Conservation (phyloP, 441 rosid genomes). For the Viola pubescens region DNA sequence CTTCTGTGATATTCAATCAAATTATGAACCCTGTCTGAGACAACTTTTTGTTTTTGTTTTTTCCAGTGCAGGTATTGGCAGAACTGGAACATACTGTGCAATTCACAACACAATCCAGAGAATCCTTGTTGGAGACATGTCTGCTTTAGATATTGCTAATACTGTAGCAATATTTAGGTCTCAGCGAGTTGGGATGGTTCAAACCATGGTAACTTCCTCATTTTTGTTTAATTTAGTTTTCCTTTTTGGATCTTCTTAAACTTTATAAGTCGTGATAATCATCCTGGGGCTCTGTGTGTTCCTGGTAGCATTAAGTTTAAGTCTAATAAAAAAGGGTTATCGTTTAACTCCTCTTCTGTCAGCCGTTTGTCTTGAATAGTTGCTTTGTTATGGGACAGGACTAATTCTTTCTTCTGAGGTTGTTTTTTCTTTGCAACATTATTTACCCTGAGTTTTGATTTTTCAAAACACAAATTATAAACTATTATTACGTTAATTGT, state of each 20-base stretch:
- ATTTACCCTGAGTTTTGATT: no score
- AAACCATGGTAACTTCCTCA: slow-evolving; percentile 56
- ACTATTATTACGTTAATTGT: no score
- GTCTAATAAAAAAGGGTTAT: background rate
- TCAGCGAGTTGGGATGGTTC: slow-evolving; percentile 86
- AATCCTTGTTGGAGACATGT: slow-evolving; percentile 76
- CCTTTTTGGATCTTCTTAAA: background rate
- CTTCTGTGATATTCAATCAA: background rate
- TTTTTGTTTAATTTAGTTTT: background rate
- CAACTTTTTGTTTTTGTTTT: no score
- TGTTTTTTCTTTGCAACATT: no score
- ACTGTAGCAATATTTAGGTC: slow-evolving; percentile 60
- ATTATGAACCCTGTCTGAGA: slow-evolving; percentile 20
- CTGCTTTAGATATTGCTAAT: slow-evolving; percentile 61
- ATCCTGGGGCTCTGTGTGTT: background rate
- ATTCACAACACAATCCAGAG: slow-evolving; percentile 86
- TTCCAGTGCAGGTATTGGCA: slow-evolving; percentile 93
- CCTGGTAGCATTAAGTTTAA: background rate
- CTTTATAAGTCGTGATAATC: background rate
- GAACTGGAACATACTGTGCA: slow-evolving; percentile 89
- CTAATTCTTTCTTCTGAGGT: no score
- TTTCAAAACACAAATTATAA: no score
- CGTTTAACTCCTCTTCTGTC: no score
- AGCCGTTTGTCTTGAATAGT: no score
- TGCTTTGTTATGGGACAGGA: no score